Percentiles rank a stretch among this genome's conserved stretches.
These are phyloP conservation scores for Begonia peltatifolia DNA, from an alignment of 306 rosid species.

Conservation along the genomic window DNA sequence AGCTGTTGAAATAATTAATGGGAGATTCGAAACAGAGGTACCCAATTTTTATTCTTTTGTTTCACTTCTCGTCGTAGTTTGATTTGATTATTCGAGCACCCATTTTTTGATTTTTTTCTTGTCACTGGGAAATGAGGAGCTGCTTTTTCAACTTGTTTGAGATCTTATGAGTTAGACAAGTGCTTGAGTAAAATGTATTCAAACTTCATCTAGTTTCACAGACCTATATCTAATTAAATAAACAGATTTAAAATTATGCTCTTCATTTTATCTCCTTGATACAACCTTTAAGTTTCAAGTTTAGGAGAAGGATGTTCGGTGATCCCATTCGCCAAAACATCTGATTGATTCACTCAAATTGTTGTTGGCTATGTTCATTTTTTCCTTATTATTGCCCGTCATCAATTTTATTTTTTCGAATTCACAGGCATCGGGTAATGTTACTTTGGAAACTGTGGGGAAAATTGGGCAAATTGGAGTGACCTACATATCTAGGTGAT, in stretches of 20 bases:
- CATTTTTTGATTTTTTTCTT: not conserved
- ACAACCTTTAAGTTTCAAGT: too few relatives aligned
- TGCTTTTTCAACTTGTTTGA: too few relatives aligned
- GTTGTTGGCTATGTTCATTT: not conserved
- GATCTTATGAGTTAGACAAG: not conserved
- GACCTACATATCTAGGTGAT: slow-evolving; percentile 83
- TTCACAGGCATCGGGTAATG: slow-evolving; percentile 83
- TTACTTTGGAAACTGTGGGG: slow-evolving; percentile 55
- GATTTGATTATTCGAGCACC: not conserved
- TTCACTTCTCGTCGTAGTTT: not conserved
- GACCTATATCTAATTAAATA: too few relatives aligned
- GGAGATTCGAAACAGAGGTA: slow-evolving; percentile 85
- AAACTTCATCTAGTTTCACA: not conserved
- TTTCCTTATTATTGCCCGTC: not conserved
- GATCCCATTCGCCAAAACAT: not conserved
- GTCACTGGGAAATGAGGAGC: too few relatives aligned
- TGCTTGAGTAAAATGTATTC: not conserved
- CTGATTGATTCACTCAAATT: not conserved
- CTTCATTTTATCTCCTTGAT: too few relatives aligned
- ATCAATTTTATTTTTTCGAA: slow-evolving; percentile 8
- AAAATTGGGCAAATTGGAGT: slow-evolving; percentile 83
- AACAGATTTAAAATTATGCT: too few relatives aligned
- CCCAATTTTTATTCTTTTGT: not conserved
- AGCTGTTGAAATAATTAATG: slow-evolving; percentile 61
- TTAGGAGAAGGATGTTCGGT: too few relatives aligned